phyloP scores from a whole-genome alignment of 306 rosid genomes.

The Castanea sativa region DNA sequence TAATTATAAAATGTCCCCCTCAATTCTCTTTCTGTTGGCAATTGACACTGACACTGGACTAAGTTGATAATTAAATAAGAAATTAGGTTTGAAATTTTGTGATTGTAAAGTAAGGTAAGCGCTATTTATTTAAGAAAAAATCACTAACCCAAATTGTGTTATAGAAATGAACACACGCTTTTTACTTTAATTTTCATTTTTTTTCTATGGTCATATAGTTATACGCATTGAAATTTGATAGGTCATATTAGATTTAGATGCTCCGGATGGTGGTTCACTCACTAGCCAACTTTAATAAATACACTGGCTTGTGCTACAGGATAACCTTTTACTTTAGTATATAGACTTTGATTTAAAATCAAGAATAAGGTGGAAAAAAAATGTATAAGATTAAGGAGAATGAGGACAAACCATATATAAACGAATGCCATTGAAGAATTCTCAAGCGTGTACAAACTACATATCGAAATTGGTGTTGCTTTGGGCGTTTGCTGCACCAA shows the following conservation, averaged over 20 bases:
- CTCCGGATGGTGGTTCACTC: neutral
- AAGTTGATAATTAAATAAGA: conserved; percentile 24
- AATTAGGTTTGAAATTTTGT: conserved; percentile 50
- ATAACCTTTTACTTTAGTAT: conserved; percentile 45
- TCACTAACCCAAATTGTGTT: neutral
- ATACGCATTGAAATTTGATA: neutral
- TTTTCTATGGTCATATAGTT: neutral
- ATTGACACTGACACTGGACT: conserved; percentile 36
- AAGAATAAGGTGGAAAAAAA: conserved; percentile 16
- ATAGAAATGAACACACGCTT: neutral
- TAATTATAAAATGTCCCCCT: conserved; percentile 17
- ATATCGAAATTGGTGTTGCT: conserved; percentile 24
- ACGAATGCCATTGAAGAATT: conserved; percentile 48
- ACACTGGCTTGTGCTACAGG: conserved; percentile 33
- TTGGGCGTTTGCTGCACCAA: conserved; percentile 66
- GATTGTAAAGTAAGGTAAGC: conserved; percentile 33
- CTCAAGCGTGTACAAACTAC: conserved; percentile 43
- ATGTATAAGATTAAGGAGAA: conserved; percentile 36
- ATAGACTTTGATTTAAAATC: neutral
- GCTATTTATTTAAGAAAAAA: neutral
- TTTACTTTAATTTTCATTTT: neutral
- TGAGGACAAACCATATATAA: conserved; percentile 43
- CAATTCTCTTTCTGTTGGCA: conserved; percentile 27
- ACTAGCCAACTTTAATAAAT: conserved; percentile 10
- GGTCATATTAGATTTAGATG: neutral